phyloP scores from a whole-genome alignment of 768 basidiomycete genomes.

The Trametopsis cervina region DNA sequence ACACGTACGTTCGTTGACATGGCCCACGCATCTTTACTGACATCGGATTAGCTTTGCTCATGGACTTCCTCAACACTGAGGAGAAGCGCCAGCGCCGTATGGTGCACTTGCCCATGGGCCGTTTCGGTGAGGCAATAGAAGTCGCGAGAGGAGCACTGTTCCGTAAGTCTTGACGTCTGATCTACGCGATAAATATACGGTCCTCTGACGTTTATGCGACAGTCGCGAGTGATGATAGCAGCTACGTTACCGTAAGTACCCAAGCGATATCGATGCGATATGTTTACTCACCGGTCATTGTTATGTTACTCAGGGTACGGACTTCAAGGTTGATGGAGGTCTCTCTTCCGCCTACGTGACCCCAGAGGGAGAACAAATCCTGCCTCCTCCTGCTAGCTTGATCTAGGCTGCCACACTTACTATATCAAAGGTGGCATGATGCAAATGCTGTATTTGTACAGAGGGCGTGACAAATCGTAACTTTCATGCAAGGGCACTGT shows the following conservation, averaged over 20 bases:
- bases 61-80: slow-evolving; percentile 95
- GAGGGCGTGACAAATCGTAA: too few relatives aligned
- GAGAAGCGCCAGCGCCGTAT: slow-evolving; percentile 92
- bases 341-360: slow-evolving; percentile 91
- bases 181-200: neutral
- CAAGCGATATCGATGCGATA: neutral
- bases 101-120: slow-evolving; percentile 91
- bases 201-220: slow-evolving; percentile 4
- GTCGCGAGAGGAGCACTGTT: slow-evolving; percentile 90
- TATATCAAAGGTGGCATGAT: too few relatives aligned
- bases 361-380: slow-evolving; percentile 65
- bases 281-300: slow-evolving; percentile 7
- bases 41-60: slow-evolving; percentile 70
- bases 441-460: too few relatives aligned
- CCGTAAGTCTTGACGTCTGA: slow-evolving; percentile 48
- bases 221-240: slow-evolving; percentile 94
- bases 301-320: slow-evolving; percentile 52
- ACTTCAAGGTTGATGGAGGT: slow-evolving; percentile 96
- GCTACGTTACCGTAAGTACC: slow-evolving; percentile 81
- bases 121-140: slow-evolving; percentile 96
- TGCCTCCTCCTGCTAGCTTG: slow-evolving; percentile 68
- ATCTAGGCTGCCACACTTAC: too few relatives aligned
- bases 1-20: slow-evolving; percentile 56
- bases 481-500: too few relatives aligned
- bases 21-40: neutral